Base-by-base conservation (phyloP, 805 yeast genomes). In the Cyberlindnera xylosilytica region DNA sequence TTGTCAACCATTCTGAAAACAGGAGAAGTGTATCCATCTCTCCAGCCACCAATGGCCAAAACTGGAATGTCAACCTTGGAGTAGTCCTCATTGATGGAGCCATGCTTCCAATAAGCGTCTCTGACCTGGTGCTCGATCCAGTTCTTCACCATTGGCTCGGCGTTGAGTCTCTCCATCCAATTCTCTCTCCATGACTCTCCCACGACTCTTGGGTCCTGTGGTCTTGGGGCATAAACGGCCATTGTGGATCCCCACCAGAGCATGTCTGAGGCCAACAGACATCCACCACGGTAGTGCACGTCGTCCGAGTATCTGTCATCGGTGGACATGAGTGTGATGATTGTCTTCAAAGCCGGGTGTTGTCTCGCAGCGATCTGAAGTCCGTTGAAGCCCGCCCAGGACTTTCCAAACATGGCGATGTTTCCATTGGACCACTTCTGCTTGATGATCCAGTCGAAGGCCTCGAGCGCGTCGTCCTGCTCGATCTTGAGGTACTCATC, bases 231-330 rank as follows among this genome's bases (percentile, higher is more conserved):
- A 42, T 69, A 71, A 4, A 62, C 64, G 22, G 63, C 54, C 75
- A 71, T 71, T 0, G 74, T 70, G 6, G 73, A 67, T 1, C 72
- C 75, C 76, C 76, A 71, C 74, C 75, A 70, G 13, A 71, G 51
- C 75, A 71, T 70, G 52, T 71, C 74, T 4, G 67, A 59, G 1
- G 73, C 74, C 34, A 71, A 44, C 12, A 70, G 34, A 56, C 72
- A 65, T 12, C 75, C 75, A 36, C 75, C 76, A 38, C 74, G 60
- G 44, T 71, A 70, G 47, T 71, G 76, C n/a, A 70, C 76, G 50
- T 70, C 76, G 52, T 70, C 76, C 3, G 72, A 50, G 51, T 71
- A 71, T 53, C 74, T 56, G 44, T 71, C 74, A 51, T 71, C 76
- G 1, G 76, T 71, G 11, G 74, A 70, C 69, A 68, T 67, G 20